Evolutionary conservation across 345 rosid species (phyloP), one percentile per base, ranked within the genome.

Genomic region (Syzygium aqueum): DNA sequence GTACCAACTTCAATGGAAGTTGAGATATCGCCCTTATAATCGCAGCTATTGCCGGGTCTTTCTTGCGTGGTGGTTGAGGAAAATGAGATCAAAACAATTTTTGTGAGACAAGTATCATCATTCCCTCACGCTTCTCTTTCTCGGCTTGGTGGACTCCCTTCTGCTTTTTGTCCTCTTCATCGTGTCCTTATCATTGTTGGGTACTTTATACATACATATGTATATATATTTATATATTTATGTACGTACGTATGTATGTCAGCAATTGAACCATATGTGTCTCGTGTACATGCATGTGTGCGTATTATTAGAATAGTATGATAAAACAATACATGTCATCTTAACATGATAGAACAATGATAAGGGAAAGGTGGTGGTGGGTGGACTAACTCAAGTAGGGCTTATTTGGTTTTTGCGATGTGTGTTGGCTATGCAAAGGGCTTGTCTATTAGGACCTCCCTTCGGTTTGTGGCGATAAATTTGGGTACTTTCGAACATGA

Each of bases 1-100:
- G 78, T 51, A 85, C 50, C 86, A 77, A 82, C 86, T 73, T 57
- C 86, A 57, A 40, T 57, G 88, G 87, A 88, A 30, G 89, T 90
- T 91, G 90, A 88, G 89, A 78, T 89, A 85, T 88, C 88, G 87
- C 82, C 82, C 82, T 73, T 73, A 73, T 40, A 73, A 19, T 73
- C 82, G 80, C 86, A 78, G 54, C 28, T 40, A 30, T 53, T 56
- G 88, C 78, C 52, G 43, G 11, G 77, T 51, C 77, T 84, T 50
- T 84, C 85, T 73, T 73, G 57, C 88, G 84, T 77, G 91, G 92
- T 88, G 17, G 93, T 87, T 89, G 93, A 84, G 86, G 54, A 88
- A 86, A 65, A 77, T 86, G 86, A 87, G 89, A 87, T 65, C 53
- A 53, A 89, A 52, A 59, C 56, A 73, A 73, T 40, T 37, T 73